These are phyloP conservation scores for Colletotrichum lupini DNA, from an alignment of 2,329 filamentous ascomycete species.

Conservation along the genomic window DNA sequence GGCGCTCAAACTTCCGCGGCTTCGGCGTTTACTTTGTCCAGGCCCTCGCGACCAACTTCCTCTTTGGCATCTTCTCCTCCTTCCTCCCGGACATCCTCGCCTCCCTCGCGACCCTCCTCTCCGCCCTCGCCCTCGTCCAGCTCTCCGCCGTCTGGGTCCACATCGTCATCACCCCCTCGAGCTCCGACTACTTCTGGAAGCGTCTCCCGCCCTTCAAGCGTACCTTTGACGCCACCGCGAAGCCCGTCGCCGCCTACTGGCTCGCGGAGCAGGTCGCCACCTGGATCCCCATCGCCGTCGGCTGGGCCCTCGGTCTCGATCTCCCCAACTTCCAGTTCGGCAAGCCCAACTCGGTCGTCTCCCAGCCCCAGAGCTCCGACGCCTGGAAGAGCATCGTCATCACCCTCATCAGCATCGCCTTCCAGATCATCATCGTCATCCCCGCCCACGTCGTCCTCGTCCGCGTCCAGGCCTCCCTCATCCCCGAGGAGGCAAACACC, in stretches of 20 bases:
- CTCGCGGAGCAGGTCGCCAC: constrained; percentile 63
- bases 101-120: constrained; percentile 63
- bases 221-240: constrained; percentile 74
- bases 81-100: constrained; percentile 57
- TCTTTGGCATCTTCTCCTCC: constrained; percentile 57
- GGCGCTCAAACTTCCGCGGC: constrained; percentile 76
- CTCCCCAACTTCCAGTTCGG: constrained; percentile 49
- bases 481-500: constrained; percentile 83
- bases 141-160: constrained; percentile 86
- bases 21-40: constrained; percentile 61
- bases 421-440: constrained; percentile 74
- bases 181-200: constrained; percentile 71
- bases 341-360: constrained; percentile 48
- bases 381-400: constrained; percentile 60
- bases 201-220: constrained; percentile 75
- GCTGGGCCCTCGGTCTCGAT: constrained; percentile 52
- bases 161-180: constrained; percentile 80
- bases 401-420: constrained; percentile 55
- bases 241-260: constrained; percentile 74
- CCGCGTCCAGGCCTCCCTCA: constrained; percentile 87
- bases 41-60: constrained; percentile 43
- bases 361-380: constrained; percentile 49
- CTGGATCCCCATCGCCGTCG: constrained; percentile 54
- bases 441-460: constrained; percentile 81
- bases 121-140: constrained; percentile 72